Conservation (phyloP, 352 stramenopile genomes). For the Globisporangium paroecandrum region DNA sequence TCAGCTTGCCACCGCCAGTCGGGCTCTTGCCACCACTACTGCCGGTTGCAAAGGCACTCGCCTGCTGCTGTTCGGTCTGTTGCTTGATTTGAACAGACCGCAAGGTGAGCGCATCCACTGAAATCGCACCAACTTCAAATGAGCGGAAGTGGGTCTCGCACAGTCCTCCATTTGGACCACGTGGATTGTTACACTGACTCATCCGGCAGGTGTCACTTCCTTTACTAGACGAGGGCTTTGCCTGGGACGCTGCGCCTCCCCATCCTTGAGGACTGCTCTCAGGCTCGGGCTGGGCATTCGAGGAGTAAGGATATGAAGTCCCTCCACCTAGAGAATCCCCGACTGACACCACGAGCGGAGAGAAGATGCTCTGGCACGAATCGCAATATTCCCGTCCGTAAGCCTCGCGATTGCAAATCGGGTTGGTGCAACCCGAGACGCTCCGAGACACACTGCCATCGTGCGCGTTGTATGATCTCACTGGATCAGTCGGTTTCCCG, state of each 20-base stretch:
- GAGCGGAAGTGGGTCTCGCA: conserved; percentile 46
- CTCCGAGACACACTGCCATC: conserved; percentile 13
- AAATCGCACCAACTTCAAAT: conserved; percentile 48
- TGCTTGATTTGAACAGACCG: conserved; percentile 27
- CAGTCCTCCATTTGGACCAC: conserved; percentile 26
- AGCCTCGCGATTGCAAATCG: conserved; percentile 50
- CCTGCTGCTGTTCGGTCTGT: conserved; percentile 19
- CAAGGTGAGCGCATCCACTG: conserved; percentile 59
- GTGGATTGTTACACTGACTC: conserved; percentile 28
- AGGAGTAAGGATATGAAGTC: conserved; percentile 24
- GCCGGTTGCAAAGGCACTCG: conserved; percentile 17
- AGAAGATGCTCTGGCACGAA: conserved; percentile 56
- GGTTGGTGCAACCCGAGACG: conserved; percentile 38
- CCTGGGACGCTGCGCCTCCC: conserved; percentile 13
- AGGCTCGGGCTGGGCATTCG: conserved; percentile 18
- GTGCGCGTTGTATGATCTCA: conserved; percentile 14
- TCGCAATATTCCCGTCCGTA: conserved; percentile 61
- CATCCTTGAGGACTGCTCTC: conserved; percentile 21
- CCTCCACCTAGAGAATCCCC: conserved; percentile 19
- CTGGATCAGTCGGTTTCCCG: conserved; percentile 19
- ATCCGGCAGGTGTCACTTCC: conserved; percentile 35
- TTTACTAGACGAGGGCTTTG: conserved; percentile 14
- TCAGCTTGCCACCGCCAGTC: conserved; percentile 23
- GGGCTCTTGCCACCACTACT: conserved; percentile 15
- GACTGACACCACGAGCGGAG: conserved; percentile 45